Base-by-base conservation (phyloP, 1,139 yeast species). In the Candida mesenterica region DNA sequence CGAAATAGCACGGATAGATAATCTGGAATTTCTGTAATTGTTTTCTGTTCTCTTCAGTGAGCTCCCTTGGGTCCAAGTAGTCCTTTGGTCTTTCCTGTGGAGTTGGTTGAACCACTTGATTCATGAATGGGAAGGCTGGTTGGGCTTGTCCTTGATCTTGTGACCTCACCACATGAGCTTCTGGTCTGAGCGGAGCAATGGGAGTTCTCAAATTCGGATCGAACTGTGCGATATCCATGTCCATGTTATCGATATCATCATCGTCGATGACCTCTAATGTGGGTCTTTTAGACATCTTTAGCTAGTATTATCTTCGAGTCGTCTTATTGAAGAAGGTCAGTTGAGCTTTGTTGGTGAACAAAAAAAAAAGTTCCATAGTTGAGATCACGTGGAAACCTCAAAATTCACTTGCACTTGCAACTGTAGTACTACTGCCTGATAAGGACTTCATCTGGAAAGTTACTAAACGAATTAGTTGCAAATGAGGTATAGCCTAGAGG, bases 1-100 rank as follows among this genome's bases (percentile, higher is more conserved):
- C 97, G 57, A 92, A 92, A 62, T 92, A 92, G 52, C 96, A 84
- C 12, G 98, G 98, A 54, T 92, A 92, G 28, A 92, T 50, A 30
- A 86, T 58, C 58, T 84, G 90, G 68, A 88, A 79, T 38, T 67
- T 59, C 53, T 77, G 79, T 49, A 87, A 71, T 52, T 81, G 77
- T 38, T 75, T 79, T 41, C 75, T 64, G 45, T 81, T 79, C 40
- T 75, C 79, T 18, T 65, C 73, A 2, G 67, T 43, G 50, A 68
- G 62, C 41, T 59, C 52, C 30, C 52, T 55, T 2, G 74, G 68
- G 38, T 68, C 71, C 32, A 68, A 59, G 16, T 68, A 60, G 28
- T 59, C 61, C 27, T 51, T 50, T 5, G 41, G 34, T n/a, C 22
- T 19, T 6, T 6, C 8, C 9, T 25, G 12, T 15, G 8, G 15